Conservation (phyloP, 1,284 basidiomycete genomes). For the Tilletiopsis washingtonensis region DNA sequence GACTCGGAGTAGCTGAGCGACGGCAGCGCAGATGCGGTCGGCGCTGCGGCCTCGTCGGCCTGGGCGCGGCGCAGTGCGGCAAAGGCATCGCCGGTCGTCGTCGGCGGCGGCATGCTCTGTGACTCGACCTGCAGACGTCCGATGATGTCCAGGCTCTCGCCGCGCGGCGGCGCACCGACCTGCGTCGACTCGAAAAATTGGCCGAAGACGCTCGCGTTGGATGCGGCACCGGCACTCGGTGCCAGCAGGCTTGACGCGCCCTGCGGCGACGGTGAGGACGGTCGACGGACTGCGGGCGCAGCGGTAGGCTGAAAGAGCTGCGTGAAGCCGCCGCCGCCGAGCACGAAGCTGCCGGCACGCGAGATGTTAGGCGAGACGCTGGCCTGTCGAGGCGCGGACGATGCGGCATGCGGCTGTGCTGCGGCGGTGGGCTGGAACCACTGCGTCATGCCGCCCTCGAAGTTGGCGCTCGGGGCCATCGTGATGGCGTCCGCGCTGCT, state of each 20-base stretch:
- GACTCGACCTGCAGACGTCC: slow-evolving; percentile 12
- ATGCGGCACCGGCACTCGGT: not conserved
- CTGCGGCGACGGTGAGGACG: too few species aligned
- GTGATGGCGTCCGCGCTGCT: not conserved
- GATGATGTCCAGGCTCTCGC: slow-evolving; percentile 34
- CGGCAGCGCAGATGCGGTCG: slow-evolving; percentile 7
- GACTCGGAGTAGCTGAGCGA: not conserved
- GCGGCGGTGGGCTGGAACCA: not conserved
- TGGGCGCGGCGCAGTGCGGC: slow-evolving; percentile 34
- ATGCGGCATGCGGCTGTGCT: not conserved
- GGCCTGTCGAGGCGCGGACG: not conserved
- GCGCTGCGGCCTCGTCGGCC: slow-evolving; percentile 18
- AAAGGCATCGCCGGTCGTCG: slow-evolving; percentile 29
- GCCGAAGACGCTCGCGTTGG: slow-evolving; percentile 30
- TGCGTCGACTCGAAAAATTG: slow-evolving; percentile 42
- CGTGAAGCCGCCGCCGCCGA: slow-evolving; percentile 2
- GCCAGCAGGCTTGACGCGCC: too few species aligned
- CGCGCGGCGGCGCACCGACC: slow-evolving; percentile 16
- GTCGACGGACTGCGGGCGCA: not conserved
- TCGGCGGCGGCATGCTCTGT: slow-evolving; percentile 28
- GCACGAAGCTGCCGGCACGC: not conserved
- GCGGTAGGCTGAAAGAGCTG: slow-evolving; percentile 1
- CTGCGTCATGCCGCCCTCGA: not conserved
- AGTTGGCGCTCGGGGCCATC: not conserved
- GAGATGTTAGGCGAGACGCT: too few species aligned